Evolutionary conservation across 2,329 filamentous ascomycete genomes (phyloP).

Genomic region (Fusarium odoratissimum): DNA sequence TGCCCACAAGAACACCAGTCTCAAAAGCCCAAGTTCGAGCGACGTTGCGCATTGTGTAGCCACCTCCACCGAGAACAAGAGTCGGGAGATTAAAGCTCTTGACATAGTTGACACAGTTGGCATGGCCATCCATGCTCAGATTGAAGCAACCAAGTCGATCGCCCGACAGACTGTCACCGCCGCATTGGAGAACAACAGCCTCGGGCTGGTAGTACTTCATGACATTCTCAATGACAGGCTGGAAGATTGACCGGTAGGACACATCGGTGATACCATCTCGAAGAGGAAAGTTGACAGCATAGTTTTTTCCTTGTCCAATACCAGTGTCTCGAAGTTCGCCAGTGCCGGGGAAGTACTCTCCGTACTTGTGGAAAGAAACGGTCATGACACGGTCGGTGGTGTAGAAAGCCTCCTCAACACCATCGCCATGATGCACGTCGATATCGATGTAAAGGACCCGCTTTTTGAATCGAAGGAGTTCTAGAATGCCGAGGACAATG

Average conservation of each 20-base stretch:
- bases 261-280: constrained; percentile 91
- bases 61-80: constrained; percentile 93
- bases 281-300: constrained; percentile 90
- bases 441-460: constrained; percentile 98
- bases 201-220: constrained; percentile 90
- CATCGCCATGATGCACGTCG: constrained; percentile 93
- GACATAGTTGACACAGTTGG: constrained; percentile 91
- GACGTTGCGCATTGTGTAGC: constrained; percentile 97
- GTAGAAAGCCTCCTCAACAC: constrained; percentile 93
- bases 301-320: constrained; percentile 87
- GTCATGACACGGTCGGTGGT: constrained; percentile 94
- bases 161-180: constrained; percentile 92
- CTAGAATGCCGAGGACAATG: constrained; percentile 94
- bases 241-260: constrained; percentile 91
- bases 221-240: constrained; percentile 86
- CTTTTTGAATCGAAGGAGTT: constrained; percentile 89
- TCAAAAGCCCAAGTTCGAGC: constrained; percentile 98
- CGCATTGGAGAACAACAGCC: constrained; percentile 95
- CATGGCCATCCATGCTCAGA: constrained; percentile 94
- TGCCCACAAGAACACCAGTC: constrained; percentile 87
- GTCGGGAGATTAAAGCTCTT: constrained; percentile 87
- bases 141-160: constrained; percentile 98
- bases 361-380: constrained; percentile 95
- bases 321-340: constrained; percentile 89
- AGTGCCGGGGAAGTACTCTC: constrained; percentile 94